Base-by-base conservation (phyloP, 805 yeast species). In the Pichia heedii region DNA sequence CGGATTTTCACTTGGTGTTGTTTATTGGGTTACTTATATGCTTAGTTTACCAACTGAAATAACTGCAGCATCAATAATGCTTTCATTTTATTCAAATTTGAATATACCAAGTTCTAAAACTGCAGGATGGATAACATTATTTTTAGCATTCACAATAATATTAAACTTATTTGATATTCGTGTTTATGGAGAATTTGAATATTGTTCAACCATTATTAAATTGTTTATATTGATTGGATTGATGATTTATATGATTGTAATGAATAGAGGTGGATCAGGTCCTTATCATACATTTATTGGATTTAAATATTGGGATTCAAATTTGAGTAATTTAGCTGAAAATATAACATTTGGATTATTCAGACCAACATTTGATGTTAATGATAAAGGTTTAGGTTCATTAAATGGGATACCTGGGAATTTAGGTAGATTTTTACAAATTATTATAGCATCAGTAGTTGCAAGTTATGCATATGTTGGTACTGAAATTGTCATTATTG, bases 401-500 rank as follows among this genome's bases (percentile, higher is more conserved):
- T 33, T 45, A 10, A 59, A 61, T 16, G 90, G 90, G 0, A 77
- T 79, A 27, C 74, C 73, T 6, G 86, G 89, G 3, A 58, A 68
- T 24, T 55, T 60, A 39, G 93, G 90, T 0, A 58, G 84, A 36
- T 70, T 84, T 41, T 62, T 81, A 37, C 76, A 84, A 7, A 59
- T 83, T 9, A 44, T 81, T 30, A 73, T 78, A 1, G 85, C 87
- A 1, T 63, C 79, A 9, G 62, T 78, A 38, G 76, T 79, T 19
- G 79, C 88, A 0, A 69, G 86, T 0, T 85, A 81, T 59, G 83
- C 94, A 0, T 85, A 80, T 54, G 77, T 83, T 39, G 95, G 95
- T 0, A 82, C 88, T 1, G 95, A 85, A 52, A 78, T 81, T 58
- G 89, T 86, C 12, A 78, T 84, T 50, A 76, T 84, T 43, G 90